Percentiles rank a stretch among this genome's conserved stretches.
Evolutionary conservation across 129 eudicot genomes (phyloP).

Genomic region (Centaurea solstitialis): DNA sequence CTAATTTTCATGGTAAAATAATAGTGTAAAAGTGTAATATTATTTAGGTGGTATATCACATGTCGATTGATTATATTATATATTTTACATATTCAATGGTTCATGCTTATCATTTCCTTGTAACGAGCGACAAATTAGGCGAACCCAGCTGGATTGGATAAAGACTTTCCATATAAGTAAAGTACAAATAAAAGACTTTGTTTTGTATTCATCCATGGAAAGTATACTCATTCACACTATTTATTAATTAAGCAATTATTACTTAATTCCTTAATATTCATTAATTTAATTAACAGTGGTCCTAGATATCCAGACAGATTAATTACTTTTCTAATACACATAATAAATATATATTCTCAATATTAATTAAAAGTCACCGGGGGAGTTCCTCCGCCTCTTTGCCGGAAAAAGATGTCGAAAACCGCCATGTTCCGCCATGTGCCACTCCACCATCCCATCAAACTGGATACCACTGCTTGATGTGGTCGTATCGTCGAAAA

Average conservation of each 20-base stretch:
- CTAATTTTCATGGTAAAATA: too few species aligned
- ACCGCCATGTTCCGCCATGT: conserved; percentile 35
- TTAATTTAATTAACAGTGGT: conserved; percentile 20
- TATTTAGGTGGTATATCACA: too few species aligned
- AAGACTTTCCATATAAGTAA: conserved; percentile 25
- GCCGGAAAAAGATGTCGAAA: conserved; percentile 53
- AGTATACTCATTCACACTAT: conserved; percentile 30
- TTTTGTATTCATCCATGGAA: too few species aligned
- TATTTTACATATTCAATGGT: not conserved
- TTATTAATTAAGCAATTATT: conserved; percentile 21
- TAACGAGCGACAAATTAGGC: conserved; percentile 27
- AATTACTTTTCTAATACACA: conserved; percentile 26
- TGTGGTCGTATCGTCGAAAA: conserved; percentile 30
- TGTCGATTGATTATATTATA: too few species aligned
- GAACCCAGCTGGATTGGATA: conserved; percentile 31
- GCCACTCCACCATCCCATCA: conserved; percentile 63
- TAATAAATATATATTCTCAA: conserved; percentile 41
- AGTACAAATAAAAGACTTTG: conserved; percentile 28
- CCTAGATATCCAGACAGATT: conserved; percentile 14
- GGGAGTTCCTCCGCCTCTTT: conserved; percentile 53
- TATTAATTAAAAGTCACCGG: conserved; percentile 30
- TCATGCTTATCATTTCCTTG: conserved; percentile 5
- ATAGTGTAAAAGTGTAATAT: too few species aligned
- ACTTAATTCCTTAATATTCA: conserved; percentile 10
- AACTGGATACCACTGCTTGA: conserved; percentile 40